These are phyloP conservation scores for Cinnamomum chago DNA, from an alignment of 164 flowering plant species.

Conservation along the genomic window DNA sequence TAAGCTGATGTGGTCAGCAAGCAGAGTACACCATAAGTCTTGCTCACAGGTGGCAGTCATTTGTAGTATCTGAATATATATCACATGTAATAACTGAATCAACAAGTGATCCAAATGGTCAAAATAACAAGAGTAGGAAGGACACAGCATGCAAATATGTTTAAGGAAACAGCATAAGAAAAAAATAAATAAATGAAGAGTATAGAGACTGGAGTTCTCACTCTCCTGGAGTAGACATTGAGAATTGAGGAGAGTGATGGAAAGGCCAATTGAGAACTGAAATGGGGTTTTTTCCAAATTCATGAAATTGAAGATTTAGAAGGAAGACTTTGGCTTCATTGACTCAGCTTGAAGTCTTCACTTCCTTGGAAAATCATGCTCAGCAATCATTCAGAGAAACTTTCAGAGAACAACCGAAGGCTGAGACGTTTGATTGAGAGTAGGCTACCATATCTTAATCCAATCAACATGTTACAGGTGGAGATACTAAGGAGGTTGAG, in stretches of 20 bases:
- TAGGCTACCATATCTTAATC: no score
- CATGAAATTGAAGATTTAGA: no score
- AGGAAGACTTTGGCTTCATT: no score
- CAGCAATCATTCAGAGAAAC: no score
- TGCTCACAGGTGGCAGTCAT: conserved; percentile 53
- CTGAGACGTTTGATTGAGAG: no score
- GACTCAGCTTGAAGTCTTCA: no score
- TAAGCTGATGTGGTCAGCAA: conserved; percentile 40
- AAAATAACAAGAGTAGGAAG: not conserved
- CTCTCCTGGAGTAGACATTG: conserved; percentile 49
- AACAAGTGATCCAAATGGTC: not conserved
- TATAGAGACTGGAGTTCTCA: conserved; percentile 10
- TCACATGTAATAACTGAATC: not conserved
- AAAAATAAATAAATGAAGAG: not conserved
- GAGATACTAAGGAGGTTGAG: no score
- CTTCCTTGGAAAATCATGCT: no score
- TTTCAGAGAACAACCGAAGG: no score
- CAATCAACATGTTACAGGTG: no score
- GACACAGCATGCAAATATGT: not conserved
- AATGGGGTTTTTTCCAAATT: not conserved
- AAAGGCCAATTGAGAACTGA: not conserved
- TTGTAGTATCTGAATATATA: conserved; percentile 38
- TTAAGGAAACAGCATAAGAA: not conserved
- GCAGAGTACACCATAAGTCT: conserved; percentile 43
- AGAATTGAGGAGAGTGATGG: not conserved